phyloP scores from a whole-genome alignment of 2,329 filamentous ascomycete genomes.

The Pseudogymnoascus sp. region DNA sequence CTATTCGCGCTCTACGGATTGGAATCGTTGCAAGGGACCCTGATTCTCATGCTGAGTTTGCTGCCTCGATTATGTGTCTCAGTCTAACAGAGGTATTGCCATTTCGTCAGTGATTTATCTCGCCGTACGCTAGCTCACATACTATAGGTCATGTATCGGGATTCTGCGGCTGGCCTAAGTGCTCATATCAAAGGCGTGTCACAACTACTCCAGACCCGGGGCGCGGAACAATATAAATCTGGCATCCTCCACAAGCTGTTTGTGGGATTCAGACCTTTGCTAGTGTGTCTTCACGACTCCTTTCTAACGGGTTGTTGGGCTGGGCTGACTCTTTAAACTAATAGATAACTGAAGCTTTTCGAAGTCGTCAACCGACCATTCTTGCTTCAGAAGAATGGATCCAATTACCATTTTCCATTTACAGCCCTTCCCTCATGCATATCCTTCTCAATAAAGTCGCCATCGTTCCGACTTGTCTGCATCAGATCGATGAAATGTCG shows the following conservation, averaged over 20 bases:
- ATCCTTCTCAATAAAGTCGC: constrained; percentile 26
- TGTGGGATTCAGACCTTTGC: constrained; percentile 33
- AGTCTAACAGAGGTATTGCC: constrained; percentile 24
- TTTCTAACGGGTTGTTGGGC: background rate
- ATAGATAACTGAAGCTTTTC: background rate
- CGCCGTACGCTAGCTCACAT: background rate
- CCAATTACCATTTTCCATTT: constrained; percentile 26
- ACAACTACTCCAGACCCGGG: constrained; percentile 28
- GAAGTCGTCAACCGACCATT: background rate
- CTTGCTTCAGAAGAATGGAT: constrained; percentile 23
- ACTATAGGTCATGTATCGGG: constrained; percentile 30
- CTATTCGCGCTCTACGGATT: background rate
- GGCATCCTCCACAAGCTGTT: constrained; percentile 33
- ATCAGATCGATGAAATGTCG: constrained; percentile 18
- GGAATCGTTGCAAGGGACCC: background rate
- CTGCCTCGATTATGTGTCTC: constrained; percentile 28
- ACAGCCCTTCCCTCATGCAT: constrained; percentile 27
- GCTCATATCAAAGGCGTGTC: constrained; percentile 32
- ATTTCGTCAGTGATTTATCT: background rate
- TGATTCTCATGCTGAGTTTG: background rate
- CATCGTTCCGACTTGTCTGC: constrained; percentile 26
- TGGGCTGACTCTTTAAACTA: background rate
- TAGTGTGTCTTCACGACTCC: constrained; percentile 24
- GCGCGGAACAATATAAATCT: constrained; percentile 26
- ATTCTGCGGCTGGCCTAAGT: constrained; percentile 20